Conservation (phyloP, 495 filamentous ascomycete genomes). For the Parmelia sp. region DNA sequence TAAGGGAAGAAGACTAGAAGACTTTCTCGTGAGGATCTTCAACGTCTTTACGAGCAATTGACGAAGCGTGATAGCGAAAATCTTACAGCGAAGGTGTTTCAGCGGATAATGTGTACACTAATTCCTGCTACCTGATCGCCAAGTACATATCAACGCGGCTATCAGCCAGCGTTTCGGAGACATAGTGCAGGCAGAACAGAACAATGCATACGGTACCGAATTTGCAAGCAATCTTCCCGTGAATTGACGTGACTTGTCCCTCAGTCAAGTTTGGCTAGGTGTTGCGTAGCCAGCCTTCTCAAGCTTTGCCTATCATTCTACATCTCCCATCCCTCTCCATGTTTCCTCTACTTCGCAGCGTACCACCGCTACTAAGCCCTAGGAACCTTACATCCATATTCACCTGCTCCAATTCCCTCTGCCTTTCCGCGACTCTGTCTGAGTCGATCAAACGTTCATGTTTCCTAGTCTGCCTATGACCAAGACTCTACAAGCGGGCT, state of each 20-base stretch:
- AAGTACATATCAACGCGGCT: background rate
- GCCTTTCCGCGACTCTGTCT: background rate
- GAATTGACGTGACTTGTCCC: background rate
- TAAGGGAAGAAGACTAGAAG: background rate
- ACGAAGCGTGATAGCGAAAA: constrained; percentile 4
- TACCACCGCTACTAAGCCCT: background rate
- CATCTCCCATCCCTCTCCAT: background rate
- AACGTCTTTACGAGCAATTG: background rate
- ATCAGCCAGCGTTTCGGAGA: background rate
- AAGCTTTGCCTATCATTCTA: background rate
- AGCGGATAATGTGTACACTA: constrained; percentile 8
- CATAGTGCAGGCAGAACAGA: background rate
- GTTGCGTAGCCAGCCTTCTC: background rate
- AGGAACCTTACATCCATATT: background rate
- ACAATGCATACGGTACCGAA: background rate
- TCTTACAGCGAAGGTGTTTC: constrained; percentile 16
- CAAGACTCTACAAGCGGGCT: background rate
- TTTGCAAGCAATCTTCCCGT: background rate
- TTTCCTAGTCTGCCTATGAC: background rate
- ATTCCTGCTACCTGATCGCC: background rate
- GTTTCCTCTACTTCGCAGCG: background rate
- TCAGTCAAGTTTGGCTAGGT: too few species aligned
- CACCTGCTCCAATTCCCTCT: background rate
- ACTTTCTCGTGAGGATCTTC: background rate
- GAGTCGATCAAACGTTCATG: background rate